Base-by-base conservation (phyloP, 1,284 basidiomycete species). In the Schizophyllum amplum region DNA sequence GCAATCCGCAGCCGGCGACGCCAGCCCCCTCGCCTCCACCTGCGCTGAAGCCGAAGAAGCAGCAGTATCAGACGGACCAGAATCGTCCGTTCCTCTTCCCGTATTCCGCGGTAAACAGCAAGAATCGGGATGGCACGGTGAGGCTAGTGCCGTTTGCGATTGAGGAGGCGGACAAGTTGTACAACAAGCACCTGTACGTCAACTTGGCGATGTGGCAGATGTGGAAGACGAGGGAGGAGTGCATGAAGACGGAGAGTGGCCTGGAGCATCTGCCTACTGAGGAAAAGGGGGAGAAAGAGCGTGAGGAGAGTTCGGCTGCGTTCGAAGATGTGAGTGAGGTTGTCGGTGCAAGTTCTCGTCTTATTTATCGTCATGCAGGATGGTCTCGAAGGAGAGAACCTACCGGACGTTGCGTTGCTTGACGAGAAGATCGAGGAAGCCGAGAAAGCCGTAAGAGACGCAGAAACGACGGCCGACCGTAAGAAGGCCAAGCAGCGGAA, bases 41-140 rank as follows among this genome's bases (percentile, higher is more conserved):
- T 0, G 86, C 87, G 22, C 87, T 86, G 17, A 97, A 96, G 67
- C 93, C 92, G 6, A 98, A 98, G 77, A 98, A 98, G 71, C 94
- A 96, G 68, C 95, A 98, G 68, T 99, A 94, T 71, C 97, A 99
- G 71, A 99, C 97, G 0, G 97, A 99, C 69, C 97, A 97, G 68
- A 86, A 76, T 27, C 81, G 92, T 6, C 97, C 97, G 1, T 99
- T 99, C 69, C 76, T 99, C 57, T 94, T 99, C 68, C 97, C 97
- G 0, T 99, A 97, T 69, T 92, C 93, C 13, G 80, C 76, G 53
- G 78, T 64, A 46, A 70, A 61, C 53, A 21, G 50, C 23, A 21
- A n/a, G 49, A 53, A 68, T 56, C 67, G 69, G 46, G 71, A 72
- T 56, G 77, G 77, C 60, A 78, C 83, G 65, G 76, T 75, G 46